Evolutionary conservation across 1,284 basidiomycete species (phyloP), one percentile per base, ranked within the genome.

Genomic region (Leccinum pallidistipes): DNA sequence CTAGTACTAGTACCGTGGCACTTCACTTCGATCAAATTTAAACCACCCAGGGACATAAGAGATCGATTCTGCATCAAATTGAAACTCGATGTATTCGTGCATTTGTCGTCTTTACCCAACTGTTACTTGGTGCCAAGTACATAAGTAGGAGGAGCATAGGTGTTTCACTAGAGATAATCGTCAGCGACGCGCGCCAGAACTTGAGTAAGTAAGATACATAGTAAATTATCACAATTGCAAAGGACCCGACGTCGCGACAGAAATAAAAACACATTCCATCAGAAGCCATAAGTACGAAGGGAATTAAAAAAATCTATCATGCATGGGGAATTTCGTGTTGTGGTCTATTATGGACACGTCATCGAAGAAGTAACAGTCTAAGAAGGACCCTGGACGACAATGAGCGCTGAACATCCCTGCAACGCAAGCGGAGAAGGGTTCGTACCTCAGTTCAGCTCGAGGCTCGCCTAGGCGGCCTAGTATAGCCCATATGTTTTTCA

Each of bases 401-500:
- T 62, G 43, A 68, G n/a, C 43, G 24, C 3, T n/a, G 40, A 3
- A 34, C 3, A 21, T 29, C 18, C 14, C n/a, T 34, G 34, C 34
- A 34, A 34, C 36, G 11, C 32, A 16, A 59, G 32, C 5, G 2
- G 49, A 4, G 6, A 5, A 49, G 2, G 29, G 11, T 7, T 31
- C 40, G 1, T 8, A 69, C 61, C 7, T 29, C 5, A 6, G 21
- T 32, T 21, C 18, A n/a, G 10, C n/a, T 24, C 47, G 16, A 9
- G 3, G 24, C n/a, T 36, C 72, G 71, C 29, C 21, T 70, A 21
- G 21, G 21, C 21, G 21, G 21, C 21, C 21, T 21, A 21, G 21
- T 21, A 21, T 12, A 49, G 9, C 59, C 4, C 11, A 76, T 14
- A 24, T 73, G 74, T 3, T 1, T 60, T 21, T 73, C 72, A 0